phyloP scores from a whole-genome alignment of 352 stramenopile species.

The Phytophthora ohioensis region DNA sequence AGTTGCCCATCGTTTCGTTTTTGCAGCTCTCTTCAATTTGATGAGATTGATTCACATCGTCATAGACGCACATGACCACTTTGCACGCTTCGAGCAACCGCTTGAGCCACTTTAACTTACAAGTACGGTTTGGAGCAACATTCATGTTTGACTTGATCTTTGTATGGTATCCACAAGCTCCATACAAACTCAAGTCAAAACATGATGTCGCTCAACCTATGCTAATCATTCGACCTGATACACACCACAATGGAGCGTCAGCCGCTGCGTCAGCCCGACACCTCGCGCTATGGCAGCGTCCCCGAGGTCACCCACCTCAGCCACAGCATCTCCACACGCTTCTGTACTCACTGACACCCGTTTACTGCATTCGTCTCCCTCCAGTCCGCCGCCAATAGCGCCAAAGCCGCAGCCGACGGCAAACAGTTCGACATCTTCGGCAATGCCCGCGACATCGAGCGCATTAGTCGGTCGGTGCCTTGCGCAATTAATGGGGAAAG shows the following conservation, averaged over 20 bases:
- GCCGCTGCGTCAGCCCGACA: constrained; percentile 32
- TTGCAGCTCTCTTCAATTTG: no score
- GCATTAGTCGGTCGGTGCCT: constrained; percentile 44
- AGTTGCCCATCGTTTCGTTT: no score
- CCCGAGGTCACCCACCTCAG: constrained; percentile 15
- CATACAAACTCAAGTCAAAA: no score
- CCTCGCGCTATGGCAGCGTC: constrained; percentile 45
- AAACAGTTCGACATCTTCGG: constrained; percentile 26
- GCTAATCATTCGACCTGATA: constrained; percentile 17
- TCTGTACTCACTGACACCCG: not conserved
- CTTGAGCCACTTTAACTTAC: not conserved
- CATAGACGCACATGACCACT: no score
- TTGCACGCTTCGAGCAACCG: not conserved
- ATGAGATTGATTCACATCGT: no score
- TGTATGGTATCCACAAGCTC: no score
- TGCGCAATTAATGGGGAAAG: not conserved
- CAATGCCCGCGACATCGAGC: constrained; percentile 45
- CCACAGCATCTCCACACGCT: not conserved
- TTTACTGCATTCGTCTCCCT: not conserved
- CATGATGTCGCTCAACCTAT: not conserved
- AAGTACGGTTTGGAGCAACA: not conserved
- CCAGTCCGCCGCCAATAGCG: constrained; percentile 20
- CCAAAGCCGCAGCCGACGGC: constrained; percentile 28
- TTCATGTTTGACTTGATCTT: not conserved
- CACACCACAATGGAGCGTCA: constrained; percentile 45